Conservation (phyloP, 2,329 filamentous ascomycete genomes). For the Ceratocystis ficicola region DNA sequence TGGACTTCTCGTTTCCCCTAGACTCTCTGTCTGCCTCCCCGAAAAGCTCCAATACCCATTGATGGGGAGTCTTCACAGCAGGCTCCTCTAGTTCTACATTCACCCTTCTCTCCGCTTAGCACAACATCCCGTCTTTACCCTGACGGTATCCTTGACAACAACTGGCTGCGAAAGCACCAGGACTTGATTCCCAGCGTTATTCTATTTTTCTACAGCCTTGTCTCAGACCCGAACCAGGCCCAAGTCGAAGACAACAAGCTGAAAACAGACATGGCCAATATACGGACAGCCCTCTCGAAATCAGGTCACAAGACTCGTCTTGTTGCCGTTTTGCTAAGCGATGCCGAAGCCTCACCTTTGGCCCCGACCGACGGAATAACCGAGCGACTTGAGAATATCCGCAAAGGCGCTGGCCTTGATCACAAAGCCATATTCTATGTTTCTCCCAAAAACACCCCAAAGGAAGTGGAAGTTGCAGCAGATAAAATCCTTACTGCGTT, state of each 20-base stretch:
- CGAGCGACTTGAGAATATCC: slow-evolving; percentile 66
- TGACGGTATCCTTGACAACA: slow-evolving; percentile 70
- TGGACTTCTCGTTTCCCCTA: slow-evolving; percentile 26
- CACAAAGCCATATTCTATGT: slow-evolving; percentile 77
- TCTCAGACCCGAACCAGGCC: slow-evolving; percentile 57
- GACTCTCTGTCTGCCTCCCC: slow-evolving; percentile 46
- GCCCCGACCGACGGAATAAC: slow-evolving; percentile 44
- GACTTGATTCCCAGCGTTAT: slow-evolving; percentile 67
- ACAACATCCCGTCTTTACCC: slow-evolving; percentile 74
- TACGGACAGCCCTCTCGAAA: slow-evolving; percentile 53
- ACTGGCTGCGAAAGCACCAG: slow-evolving; percentile 86
- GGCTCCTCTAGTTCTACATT: slow-evolving; percentile 56
- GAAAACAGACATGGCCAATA: slow-evolving; percentile 70
- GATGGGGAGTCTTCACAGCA: slow-evolving; percentile 36
- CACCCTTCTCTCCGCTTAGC: slow-evolving; percentile 79
- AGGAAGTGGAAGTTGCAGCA: slow-evolving; percentile 62
- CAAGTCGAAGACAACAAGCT: slow-evolving; percentile 76
- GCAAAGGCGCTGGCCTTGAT: slow-evolving; percentile 67
- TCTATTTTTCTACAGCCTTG: slow-evolving; percentile 68
- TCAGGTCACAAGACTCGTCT: slow-evolving; percentile 69
- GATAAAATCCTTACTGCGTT: slow-evolving; percentile 60
- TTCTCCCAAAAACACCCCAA: slow-evolving; percentile 56
- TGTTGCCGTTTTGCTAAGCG: slow-evolving; percentile 64
- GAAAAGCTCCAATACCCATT: slow-evolving; percentile 43
- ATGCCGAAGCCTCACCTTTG: slow-evolving; percentile 40